Evolutionary conservation across 768 basidiomycete species (phyloP).

Genomic region (Scleroderma citrinum): DNA sequence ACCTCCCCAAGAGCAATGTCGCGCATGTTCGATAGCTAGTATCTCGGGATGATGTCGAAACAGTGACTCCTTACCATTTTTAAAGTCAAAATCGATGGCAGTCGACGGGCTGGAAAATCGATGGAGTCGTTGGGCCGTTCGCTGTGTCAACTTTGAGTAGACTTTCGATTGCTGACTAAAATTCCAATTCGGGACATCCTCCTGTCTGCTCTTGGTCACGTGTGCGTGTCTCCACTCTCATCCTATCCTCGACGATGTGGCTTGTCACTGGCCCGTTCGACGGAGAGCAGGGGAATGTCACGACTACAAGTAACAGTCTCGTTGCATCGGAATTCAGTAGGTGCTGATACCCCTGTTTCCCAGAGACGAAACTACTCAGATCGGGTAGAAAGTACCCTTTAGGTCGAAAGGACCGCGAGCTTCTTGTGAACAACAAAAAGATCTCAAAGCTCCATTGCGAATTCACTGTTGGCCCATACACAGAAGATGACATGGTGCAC

Average conservation of each 20-base stretch:
- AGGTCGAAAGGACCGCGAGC: constrained; percentile 49
- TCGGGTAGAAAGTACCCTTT: constrained; percentile 47
- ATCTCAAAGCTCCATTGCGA: constrained; percentile 58
- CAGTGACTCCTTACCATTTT: constrained; percentile 21
- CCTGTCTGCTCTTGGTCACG: background rate
- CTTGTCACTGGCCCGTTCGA: constrained; percentile 51
- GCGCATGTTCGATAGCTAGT: background rate
- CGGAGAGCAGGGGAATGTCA: constrained; percentile 28
- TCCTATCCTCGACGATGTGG: constrained; percentile 40
- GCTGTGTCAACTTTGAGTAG: too few relatives aligned
- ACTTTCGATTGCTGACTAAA: background rate
- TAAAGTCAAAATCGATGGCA: constrained; percentile 11
- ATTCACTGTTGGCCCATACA: constrained; percentile 49
- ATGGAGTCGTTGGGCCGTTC: background rate
- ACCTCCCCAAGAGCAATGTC: constrained; percentile 2
- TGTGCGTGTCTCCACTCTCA: too few relatives aligned
- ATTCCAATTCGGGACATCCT: background rate
- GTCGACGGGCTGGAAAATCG: constrained; percentile 4
- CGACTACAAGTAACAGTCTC: constrained; percentile 35
- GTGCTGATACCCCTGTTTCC: background rate
- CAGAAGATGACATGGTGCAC: constrained; percentile 51
- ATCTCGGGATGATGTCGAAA: background rate
- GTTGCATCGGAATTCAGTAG: constrained; percentile 16
- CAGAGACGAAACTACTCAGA: constrained; percentile 58
- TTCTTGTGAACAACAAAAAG: constrained; percentile 54